phyloP scores from a whole-genome alignment of 371 early-diverging fungal species.

The Mucor racemosus region DNA sequence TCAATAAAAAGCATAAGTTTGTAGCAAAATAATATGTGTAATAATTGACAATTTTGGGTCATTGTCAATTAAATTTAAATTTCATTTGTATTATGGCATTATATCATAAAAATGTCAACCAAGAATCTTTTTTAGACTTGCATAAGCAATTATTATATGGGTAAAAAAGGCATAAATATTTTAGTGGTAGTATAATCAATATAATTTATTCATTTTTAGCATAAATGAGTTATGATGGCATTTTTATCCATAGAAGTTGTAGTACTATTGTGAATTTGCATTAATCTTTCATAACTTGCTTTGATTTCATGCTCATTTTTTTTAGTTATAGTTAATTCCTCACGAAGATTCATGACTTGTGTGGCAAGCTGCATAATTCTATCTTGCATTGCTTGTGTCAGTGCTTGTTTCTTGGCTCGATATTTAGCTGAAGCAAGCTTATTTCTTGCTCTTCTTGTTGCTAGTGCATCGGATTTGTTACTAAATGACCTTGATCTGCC shows the following conservation, averaged over 20 bases:
- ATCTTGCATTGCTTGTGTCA: slow-evolving; percentile 27
- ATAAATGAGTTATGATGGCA: neutral
- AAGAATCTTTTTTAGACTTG: neutral
- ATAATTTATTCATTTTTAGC: slow-evolving; percentile 2
- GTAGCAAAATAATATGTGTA: neutral
- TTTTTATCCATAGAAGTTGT: too few relatives aligned
- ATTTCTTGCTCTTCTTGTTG: slow-evolving; percentile 60
- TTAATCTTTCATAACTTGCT: slow-evolving; percentile 14
- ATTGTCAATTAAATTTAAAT: neutral
- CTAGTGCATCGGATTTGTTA: slow-evolving; percentile 2
- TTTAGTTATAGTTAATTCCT: slow-evolving; percentile 13
- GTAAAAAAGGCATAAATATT: neutral
- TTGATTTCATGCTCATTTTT: slow-evolving; percentile 14
- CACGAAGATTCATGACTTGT: slow-evolving; percentile 18
- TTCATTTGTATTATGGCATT: neutral
- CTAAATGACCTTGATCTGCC: neutral
- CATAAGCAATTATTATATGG: neutral
- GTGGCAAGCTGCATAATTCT: slow-evolving; percentile 30
- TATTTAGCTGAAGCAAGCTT: slow-evolving; percentile 71
- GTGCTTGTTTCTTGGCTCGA: slow-evolving; percentile 58
- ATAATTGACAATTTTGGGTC: too few relatives aligned
- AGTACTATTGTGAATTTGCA: neutral
- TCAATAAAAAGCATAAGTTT: slow-evolving; percentile 1
- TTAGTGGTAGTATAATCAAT: neutral
- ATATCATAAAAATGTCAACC: neutral